Evolutionary conservation across 1,284 basidiomycete species (phyloP), one percentile per base, ranked within the genome.

Genomic region (Chalciporus sp.): DNA sequence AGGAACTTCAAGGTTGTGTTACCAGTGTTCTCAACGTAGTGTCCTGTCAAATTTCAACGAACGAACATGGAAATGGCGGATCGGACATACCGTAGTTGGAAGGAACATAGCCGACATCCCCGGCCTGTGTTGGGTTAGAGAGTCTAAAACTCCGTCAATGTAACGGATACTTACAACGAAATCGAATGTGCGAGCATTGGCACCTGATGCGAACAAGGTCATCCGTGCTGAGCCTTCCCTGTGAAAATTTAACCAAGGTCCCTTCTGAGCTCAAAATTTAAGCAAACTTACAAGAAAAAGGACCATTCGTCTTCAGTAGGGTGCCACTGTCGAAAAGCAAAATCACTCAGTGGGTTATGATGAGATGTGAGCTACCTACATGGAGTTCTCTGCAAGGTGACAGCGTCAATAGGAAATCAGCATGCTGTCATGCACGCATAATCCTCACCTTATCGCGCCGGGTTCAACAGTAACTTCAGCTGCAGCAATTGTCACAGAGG

Each of bases 1-100:
- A 88, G 74, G 71, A 77, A 87, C 56, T 73, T 74, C 31, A 88
- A 65, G 0, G 85, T 84, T 5, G 79, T 79, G 60, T 86, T 83
- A 7, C 86, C 86, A 16, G 76, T 83, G 62, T 88, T 88, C 71
- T 90, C 85, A n/a, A 88, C 77, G 60, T 85, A 88, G 63, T 88
- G 86, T 4, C 83, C 83, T 77, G 58, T 17, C 23, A 17, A 12
- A 8, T 2, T 3, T 26, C 14, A 49, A 4, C 9, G 14, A 19
- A 20, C 16, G 7, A 35, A 9, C 16, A 8, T 26, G 8, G 26
- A 42, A 27, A 12, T 31, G n/a, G 16, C 19, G 35, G 16, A 7
- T 8, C 16, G 26, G 27, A 51, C 70, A 56, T 51, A 77, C 81
- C 83, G 67, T 78, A 80, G 1, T 78, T 74, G 16, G 79, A 75